phyloP scores from a whole-genome alignment of 208 protist species.

The Trypanosoma conorhini region DNA sequence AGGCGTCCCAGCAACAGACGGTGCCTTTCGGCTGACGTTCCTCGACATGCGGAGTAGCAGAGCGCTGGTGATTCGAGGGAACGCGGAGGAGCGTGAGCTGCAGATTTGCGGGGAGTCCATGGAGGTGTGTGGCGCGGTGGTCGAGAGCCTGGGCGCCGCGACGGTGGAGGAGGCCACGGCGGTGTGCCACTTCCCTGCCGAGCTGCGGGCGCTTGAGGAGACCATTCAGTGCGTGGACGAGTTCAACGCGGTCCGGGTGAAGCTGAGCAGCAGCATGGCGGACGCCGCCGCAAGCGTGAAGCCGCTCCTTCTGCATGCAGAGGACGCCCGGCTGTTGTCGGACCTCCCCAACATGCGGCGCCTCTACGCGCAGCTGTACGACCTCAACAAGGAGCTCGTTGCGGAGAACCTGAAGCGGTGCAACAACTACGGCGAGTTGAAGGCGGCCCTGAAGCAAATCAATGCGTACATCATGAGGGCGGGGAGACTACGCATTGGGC shows the following conservation, averaged over 20 bases:
- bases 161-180: slow-evolving; percentile 42
- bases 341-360: slow-evolving; percentile 84
- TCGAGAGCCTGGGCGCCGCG: slow-evolving; percentile 75
- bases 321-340: slow-evolving; percentile 91
- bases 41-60: slow-evolving; percentile 67
- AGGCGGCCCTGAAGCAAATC: slow-evolving; percentile 83
- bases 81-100: slow-evolving; percentile 30
- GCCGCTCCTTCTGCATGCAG: slow-evolving; percentile 87
- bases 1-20: slow-evolving; percentile 29
- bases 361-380: slow-evolving; percentile 81
- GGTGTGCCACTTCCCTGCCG: slow-evolving; percentile 78
- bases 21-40: slow-evolving; percentile 44
- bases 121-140: slow-evolving; percentile 79
- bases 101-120: slow-evolving; percentile 77
- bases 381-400: slow-evolving; percentile 89
- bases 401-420: slow-evolving; percentile 92
- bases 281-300: slow-evolving; percentile 88
- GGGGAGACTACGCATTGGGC: slow-evolving; percentile 80
- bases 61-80: slow-evolving; percentile 48
- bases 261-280: slow-evolving; percentile 94
- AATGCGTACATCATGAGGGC: slow-evolving; percentile 94
- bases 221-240: slow-evolving; percentile 84
- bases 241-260: slow-evolving; percentile 82
- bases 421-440: slow-evolving; percentile 93
- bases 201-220: slow-evolving; percentile 51